These are phyloP conservation scores for Solanum piurae DNA, from an alignment of 257 asterid genomes.

Conservation along the genomic window DNA sequence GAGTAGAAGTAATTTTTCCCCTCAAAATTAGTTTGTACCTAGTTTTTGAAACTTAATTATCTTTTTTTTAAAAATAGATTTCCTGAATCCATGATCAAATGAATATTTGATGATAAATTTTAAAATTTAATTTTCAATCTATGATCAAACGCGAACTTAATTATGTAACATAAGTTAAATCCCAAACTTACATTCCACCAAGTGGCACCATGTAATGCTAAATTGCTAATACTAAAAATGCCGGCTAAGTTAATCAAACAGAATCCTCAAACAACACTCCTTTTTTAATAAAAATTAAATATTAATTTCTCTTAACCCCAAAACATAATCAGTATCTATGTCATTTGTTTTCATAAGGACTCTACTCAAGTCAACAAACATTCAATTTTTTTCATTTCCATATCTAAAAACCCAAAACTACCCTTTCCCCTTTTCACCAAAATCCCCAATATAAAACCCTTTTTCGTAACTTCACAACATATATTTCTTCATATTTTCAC, in stretches of 20 bases:
- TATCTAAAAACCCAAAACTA: not conserved
- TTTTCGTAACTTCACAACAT: conserved; percentile 12
- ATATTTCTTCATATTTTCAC: not conserved
- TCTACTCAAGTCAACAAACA: conserved; percentile 8
- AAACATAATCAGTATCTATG: not conserved
- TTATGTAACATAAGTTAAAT: not conserved
- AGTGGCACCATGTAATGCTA: not conserved
- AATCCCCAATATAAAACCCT: conserved; percentile 1
- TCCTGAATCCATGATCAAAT: too few species aligned
- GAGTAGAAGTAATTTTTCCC: not conserved
- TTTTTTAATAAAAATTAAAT: not conserved
- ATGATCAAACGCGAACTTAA: not conserved
- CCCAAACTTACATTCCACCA: not conserved
- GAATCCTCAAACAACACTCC: conserved; percentile 38
- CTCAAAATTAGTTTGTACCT: not conserved
- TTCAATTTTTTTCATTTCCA: not conserved
- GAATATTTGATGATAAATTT: too few species aligned
- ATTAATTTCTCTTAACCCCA: not conserved
- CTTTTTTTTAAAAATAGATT: too few species aligned
- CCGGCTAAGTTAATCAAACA: conserved; percentile 23
- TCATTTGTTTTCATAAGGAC: conserved; percentile 5
- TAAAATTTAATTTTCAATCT: not conserved
- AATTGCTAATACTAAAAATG: not conserved
- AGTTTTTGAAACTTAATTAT: too few species aligned
- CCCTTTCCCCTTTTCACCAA: not conserved